A percentile compares a stretch with the other conserved stretches of the same genome.
Evolutionary conservation across 1,284 basidiomycete genomes (phyloP).

Genomic region (Anthracocystis walkeri): DNA sequence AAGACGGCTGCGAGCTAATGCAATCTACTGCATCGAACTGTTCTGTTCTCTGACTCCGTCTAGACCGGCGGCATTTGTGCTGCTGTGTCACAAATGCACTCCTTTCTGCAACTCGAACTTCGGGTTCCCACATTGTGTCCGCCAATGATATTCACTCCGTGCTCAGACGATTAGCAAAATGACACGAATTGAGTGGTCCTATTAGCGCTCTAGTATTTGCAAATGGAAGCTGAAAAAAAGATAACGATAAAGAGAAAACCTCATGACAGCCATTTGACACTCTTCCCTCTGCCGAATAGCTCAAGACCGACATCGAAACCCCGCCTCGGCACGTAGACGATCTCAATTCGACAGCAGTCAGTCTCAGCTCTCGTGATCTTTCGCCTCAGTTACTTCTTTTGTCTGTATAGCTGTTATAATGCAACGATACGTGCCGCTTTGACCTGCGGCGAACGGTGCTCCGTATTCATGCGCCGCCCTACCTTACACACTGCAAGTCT

Average conservation of each 20-base stretch:
- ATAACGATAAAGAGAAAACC: background rate
- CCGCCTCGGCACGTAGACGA: conserved; percentile 2
- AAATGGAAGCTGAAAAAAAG: too few species aligned
- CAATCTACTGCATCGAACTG: too few species aligned
- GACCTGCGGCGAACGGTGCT: background rate
- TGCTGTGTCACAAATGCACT: too few species aligned
- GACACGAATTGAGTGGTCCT: too few species aligned
- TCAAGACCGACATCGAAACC: background rate
- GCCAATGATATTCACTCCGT: too few species aligned
- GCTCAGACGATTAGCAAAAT: too few species aligned
- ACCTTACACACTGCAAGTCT: background rate
- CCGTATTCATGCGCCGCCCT: background rate
- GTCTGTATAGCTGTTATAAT: background rate
- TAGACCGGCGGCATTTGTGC: background rate
- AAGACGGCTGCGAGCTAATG: too few species aligned
- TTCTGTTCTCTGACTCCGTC: too few species aligned
- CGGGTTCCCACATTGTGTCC: too few species aligned
- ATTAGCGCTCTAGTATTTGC: too few species aligned
- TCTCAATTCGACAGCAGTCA: background rate
- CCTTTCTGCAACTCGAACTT: too few species aligned
- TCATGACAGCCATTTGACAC: too few species aligned
- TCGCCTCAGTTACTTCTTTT: background rate
- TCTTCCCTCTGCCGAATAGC: background rate
- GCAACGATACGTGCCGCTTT: background rate
- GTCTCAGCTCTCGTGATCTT: background rate